Evolutionary conservation across 1,139 yeast species (phyloP).

Genomic region (Pichia sp.): DNA sequence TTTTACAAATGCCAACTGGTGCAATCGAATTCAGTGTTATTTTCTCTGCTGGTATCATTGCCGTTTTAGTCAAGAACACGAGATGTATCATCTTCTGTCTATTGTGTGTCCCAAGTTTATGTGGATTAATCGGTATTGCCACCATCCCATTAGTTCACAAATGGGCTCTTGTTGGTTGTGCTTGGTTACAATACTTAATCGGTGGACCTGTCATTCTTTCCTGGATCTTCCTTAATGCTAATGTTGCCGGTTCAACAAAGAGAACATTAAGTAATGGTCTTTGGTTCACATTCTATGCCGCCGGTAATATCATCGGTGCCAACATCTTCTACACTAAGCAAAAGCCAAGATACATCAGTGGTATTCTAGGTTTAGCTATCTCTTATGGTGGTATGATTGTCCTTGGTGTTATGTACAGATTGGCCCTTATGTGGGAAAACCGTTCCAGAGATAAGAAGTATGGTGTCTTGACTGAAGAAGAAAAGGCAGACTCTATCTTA

Average conservation of each 20-base stretch:
- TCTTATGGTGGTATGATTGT: conserved; percentile 8
- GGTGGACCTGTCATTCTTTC: conserved; percentile 28
- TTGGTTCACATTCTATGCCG: conserved; percentile 53
- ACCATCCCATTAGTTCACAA: conserved; percentile 22
- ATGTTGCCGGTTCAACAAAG: conserved; percentile 52
- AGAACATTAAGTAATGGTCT: conserved; percentile 51
- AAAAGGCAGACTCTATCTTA: conserved; percentile 5
- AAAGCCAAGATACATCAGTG: conserved; percentile 35
- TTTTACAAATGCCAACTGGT: conserved; percentile 47
- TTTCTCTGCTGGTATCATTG: conserved; percentile 31
- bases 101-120: conserved; percentile 9
- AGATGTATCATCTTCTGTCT: conserved; percentile 19
- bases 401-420: conserved; percentile 9
- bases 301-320: conserved; percentile 62
- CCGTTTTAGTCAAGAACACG: conserved; percentile 35
- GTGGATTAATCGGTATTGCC: conserved; percentile 23
- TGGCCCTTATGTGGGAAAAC: conserved; percentile 11
- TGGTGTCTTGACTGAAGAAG: conserved; percentile 6
- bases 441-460: conserved; percentile 2
- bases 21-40: conserved; percentile 25
- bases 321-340: conserved; percentile 43
- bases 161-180: conserved; percentile 44
- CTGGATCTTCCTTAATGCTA: conserved; percentile 37
- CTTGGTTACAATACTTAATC: conserved; percentile 29
- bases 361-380: conserved; percentile 20